Evolutionary conservation across 495 filamentous ascomycete genomes (phyloP).

Genomic region (Xylaria sp.): DNA sequence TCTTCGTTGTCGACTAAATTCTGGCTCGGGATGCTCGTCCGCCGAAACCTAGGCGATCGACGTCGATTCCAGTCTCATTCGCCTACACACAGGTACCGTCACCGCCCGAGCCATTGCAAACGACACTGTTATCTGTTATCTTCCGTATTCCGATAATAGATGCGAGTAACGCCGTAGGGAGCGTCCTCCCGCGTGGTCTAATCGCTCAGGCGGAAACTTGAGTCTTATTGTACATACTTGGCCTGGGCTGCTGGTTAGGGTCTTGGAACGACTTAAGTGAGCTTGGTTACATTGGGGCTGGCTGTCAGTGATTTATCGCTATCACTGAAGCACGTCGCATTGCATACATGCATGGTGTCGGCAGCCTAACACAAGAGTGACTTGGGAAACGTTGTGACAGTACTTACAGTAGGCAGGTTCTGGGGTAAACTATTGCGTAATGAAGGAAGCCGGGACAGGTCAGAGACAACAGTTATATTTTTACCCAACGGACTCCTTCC

Average conservation of each 20-base stretch:
- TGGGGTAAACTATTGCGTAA: not conserved
- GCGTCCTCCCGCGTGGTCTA: conserved; percentile 47
- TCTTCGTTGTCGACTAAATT: conserved; percentile 40
- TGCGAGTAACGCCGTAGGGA: conserved; percentile 61
- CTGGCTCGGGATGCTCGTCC: conserved; percentile 53
- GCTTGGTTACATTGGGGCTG: conserved; percentile 1
- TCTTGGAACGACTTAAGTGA: not conserved
- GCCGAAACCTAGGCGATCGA: conserved; percentile 56
- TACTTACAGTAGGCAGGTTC: not conserved
- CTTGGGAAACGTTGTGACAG: conserved; percentile 5
- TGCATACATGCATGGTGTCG: conserved; percentile 12
- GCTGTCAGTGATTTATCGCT: conserved; percentile 4
- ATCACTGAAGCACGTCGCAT: conserved; percentile 6
- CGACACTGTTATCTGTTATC: conserved; percentile 56
- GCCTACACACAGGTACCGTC: conserved; percentile 58
- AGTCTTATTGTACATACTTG: conserved; percentile 17
- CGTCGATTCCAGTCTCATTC: conserved; percentile 60
- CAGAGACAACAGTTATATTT: too few species aligned
- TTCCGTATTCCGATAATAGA: conserved; percentile 54
- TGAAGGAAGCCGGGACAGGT: not conserved
- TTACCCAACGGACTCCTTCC: conserved; percentile 11
- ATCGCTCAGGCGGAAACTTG: conserved; percentile 1
- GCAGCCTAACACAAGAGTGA: not conserved
- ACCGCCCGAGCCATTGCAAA: conserved; percentile 60
- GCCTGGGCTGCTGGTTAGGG: not conserved